Base-by-base conservation (phyloP, 371 early-diverging fungal genomes). In the Mucor velutinosus region DNA sequence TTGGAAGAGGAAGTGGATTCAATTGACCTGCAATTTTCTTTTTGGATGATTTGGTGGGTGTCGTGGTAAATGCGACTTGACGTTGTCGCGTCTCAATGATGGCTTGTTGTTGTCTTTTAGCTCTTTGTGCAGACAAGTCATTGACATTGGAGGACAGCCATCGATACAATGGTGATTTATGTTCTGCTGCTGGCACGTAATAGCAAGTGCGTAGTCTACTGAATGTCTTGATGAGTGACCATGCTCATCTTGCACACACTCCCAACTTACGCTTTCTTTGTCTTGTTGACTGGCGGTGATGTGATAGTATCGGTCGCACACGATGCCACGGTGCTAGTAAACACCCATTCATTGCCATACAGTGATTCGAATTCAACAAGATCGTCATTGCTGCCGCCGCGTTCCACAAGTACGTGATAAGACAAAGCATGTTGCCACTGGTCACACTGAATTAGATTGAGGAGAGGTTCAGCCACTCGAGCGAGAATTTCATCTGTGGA, bases 51-150 rank as follows among this genome's bases (percentile, higher is more conserved):
- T 21, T 59, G 25, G 21, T 55, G 55, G 65, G 55, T 17, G 43
- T 35, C 29, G 37, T 23, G 39, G 33, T 23, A 51, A 66, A 67
- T n/a, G 62, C 65, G 14, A 45, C n/a, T 65, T 65, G 68, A 15
- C 70, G 67, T 69, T 74, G 78, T 27, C 81, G 73, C 53, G 77
- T 76, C 59, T 73, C 76, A 65, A 82, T 82, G 39, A 82, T 82
- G 1, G 82, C 82, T 49, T 77, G 76, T 65, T 82, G 82, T 58
- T 82, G 79, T 62, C 30, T 67, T 62, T 70, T 71, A 17, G 47
- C 51, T 21, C 35, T 60, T 53, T 51, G 30, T 7, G 60, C 55
- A 39, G 37, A 65, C 41, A 27, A 19, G 19, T 25, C 60, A 15
- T 25, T 60, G 12, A 47, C 47, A 43, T 64, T 53, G n/a, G 60